phyloP scores from a whole-genome alignment of 371 early-diverging fungal genomes.

The Dichotomocladium elegans region DNA sequence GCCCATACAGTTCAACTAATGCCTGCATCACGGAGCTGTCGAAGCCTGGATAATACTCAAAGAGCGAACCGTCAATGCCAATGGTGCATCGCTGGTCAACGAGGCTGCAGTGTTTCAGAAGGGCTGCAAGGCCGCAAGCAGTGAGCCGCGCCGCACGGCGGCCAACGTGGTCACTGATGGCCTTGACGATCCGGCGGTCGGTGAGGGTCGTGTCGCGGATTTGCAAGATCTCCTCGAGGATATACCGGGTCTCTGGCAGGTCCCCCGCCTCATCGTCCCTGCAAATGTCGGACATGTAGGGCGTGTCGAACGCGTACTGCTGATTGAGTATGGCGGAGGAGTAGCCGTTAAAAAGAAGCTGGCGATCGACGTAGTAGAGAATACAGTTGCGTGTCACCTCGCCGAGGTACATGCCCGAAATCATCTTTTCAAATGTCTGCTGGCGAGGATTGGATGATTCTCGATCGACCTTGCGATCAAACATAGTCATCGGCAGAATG shows the following conservation, averaged over 20 bases:
- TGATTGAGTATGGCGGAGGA: conserved; percentile 65
- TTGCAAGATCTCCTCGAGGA: conserved; percentile 73
- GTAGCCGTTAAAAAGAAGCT: conserved; percentile 72
- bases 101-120: conserved; percentile 58
- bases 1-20: conserved; percentile 70
- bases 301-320: conserved; percentile 80
- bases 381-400: conserved; percentile 81
- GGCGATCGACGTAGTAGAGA: conserved; percentile 73
- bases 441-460: conserved; percentile 73
- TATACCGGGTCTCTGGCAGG: conserved; percentile 63
- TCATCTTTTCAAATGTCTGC: conserved; percentile 82
- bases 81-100: conserved; percentile 1
- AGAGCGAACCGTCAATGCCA: conserved; percentile 84
- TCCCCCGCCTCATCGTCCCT: conserved; percentile 68
- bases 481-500: conserved; percentile 78
- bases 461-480: conserved; percentile 81
- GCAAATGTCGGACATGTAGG: conserved; percentile 86
- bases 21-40: conserved; percentile 70
- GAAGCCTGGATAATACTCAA: conserved; percentile 81
- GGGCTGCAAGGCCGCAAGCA: conserved; percentile 85
- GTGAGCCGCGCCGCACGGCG: conserved; percentile 83
- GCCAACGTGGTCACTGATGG: conserved; percentile 79
- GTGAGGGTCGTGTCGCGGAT: conserved; percentile 64
- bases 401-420: conserved; percentile 92
- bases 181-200: conserved; percentile 79